Percentiles rank a stretch among this genome's conserved stretches.
phyloP scores from a whole-genome alignment of 164 flowering plant genomes.

The Vitis vinifera region DNA sequence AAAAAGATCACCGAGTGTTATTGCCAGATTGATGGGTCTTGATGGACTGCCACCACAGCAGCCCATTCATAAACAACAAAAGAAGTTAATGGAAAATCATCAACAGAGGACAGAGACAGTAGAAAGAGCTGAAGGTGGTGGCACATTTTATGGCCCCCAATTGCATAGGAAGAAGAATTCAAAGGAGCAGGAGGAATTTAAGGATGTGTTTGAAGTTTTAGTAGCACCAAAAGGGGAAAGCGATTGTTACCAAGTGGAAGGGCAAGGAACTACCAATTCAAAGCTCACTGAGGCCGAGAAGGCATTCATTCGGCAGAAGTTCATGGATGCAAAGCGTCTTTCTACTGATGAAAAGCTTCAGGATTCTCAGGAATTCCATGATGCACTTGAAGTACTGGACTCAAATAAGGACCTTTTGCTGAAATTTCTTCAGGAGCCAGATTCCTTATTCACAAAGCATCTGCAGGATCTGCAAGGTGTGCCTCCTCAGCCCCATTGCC shows the following conservation, averaged over 20 bases:
- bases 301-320: conserved; percentile 55
- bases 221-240: conserved; percentile 35
- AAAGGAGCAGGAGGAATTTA: conserved; percentile 61
- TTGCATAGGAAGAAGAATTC: conserved; percentile 41
- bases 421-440: conserved; percentile 72
- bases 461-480: conserved; percentile 44
- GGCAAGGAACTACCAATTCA: conserved; percentile 18
- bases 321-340: conserved; percentile 58
- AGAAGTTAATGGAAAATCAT: conserved; percentile 26
- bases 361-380: conserved; percentile 63
- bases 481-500: conserved; percentile 28
- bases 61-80: conserved; percentile 40
- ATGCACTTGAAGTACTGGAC: conserved; percentile 59
- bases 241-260: conserved; percentile 12
- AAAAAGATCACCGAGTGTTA: conserved; percentile 66
- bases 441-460: conserved; percentile 73
- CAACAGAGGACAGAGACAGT: conserved; percentile 21
- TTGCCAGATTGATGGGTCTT: conserved; percentile 92
- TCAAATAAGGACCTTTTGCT: conserved; percentile 66
- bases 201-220: conserved; percentile 84
- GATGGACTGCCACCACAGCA: conserved; percentile 71
- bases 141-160: conserved; percentile 23
- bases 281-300: conserved; percentile 41
- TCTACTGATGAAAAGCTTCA: conserved; percentile 58
- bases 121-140: conserved; percentile 24